These are phyloP conservation scores for Xylariales sp. DNA, from an alignment of 2,329 filamentous ascomycete species.

Conservation along the genomic window DNA sequence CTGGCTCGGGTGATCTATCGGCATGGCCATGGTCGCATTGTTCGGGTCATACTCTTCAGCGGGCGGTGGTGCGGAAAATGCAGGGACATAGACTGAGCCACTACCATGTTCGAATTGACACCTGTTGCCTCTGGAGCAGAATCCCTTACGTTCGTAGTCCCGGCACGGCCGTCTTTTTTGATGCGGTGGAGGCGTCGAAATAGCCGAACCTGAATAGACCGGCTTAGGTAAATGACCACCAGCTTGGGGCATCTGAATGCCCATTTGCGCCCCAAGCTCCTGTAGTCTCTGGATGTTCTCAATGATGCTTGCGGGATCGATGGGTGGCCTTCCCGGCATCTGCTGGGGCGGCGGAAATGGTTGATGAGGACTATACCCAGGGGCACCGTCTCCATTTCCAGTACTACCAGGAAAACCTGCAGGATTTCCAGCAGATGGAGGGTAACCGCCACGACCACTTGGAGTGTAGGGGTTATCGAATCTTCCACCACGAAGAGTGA, in stretches of 20 bases:
- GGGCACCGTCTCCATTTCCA: constrained; percentile 2
- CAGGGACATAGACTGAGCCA: constrained; percentile 38
- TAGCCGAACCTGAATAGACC: constrained; percentile 21
- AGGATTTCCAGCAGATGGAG: neutral
- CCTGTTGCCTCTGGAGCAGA: constrained; percentile 60
- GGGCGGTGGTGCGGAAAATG: constrained; percentile 22
- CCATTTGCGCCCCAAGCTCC: constrained; percentile 47
- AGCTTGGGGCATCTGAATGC: constrained; percentile 41
- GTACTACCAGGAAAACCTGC: constrained; percentile 3
- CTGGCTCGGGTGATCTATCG: constrained; percentile 7
- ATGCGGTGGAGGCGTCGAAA: constrained; percentile 17
- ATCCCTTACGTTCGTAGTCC: constrained; percentile 70
- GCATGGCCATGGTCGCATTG: constrained; percentile 35
- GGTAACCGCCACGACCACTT: constrained; percentile 20
- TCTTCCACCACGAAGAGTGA: constrained; percentile 29
- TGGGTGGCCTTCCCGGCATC: constrained; percentile 33
- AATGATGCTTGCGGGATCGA: constrained; percentile 58
- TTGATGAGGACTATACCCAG: constrained; percentile 17
- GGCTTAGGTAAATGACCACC: constrained; percentile 27
- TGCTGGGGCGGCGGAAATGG: constrained; percentile 21
- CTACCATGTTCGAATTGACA: constrained; percentile 68
- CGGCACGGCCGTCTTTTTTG: constrained; percentile 51
- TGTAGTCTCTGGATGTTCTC: constrained; percentile 59
- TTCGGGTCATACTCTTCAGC: constrained; percentile 56
- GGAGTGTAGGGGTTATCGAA: constrained; percentile 26